Percentiles rank a stretch among this genome's conserved stretches.
phyloP scores from a whole-genome alignment of 441 rosid genomes.

The Theobroma grandiflorum region DNA sequence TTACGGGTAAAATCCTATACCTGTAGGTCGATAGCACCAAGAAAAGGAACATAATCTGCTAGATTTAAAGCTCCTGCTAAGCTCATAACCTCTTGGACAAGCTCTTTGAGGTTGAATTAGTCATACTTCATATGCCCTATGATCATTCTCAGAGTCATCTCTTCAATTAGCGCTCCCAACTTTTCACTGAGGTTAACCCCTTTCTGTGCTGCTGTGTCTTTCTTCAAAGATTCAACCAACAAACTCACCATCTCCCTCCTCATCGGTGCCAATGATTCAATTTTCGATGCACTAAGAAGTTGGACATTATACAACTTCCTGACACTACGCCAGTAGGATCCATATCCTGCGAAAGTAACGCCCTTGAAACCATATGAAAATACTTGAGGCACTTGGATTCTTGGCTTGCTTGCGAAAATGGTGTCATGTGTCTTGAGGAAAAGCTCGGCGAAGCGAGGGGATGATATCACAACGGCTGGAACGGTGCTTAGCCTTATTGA shows the following conservation, averaged over 20 bases:
- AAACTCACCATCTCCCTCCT: conserved; percentile 31
- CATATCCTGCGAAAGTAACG: conserved; percentile 32
- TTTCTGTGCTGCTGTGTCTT: conserved; percentile 15
- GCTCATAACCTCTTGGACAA: not conserved
- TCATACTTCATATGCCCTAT: not conserved
- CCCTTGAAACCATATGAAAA: conserved; percentile 33
- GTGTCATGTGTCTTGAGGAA: conserved; percentile 42
- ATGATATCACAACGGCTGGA: conserved; percentile 40
- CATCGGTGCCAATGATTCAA: conserved; percentile 24
- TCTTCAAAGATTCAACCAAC: conserved; percentile 18
- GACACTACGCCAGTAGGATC: conserved; percentile 41
- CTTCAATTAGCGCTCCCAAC: not conserved
- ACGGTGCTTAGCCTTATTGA: conserved; percentile 36
- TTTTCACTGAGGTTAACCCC: conserved; percentile 30
- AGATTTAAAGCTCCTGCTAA: not conserved
- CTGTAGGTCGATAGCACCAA: not conserved
- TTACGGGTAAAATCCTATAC: not conserved
- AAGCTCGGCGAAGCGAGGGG: conserved; percentile 35
- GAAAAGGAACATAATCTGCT: not conserved
- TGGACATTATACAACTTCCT: conserved; percentile 35
- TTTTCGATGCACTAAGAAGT: conserved; percentile 28
- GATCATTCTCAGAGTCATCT: not conserved
- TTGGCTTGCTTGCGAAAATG: conserved; percentile 39
- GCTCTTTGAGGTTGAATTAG: not conserved
- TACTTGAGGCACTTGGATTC: not conserved